phyloP scores from a whole-genome alignment of 140 eudicot species.

The Ambrosia hybrid region DNA sequence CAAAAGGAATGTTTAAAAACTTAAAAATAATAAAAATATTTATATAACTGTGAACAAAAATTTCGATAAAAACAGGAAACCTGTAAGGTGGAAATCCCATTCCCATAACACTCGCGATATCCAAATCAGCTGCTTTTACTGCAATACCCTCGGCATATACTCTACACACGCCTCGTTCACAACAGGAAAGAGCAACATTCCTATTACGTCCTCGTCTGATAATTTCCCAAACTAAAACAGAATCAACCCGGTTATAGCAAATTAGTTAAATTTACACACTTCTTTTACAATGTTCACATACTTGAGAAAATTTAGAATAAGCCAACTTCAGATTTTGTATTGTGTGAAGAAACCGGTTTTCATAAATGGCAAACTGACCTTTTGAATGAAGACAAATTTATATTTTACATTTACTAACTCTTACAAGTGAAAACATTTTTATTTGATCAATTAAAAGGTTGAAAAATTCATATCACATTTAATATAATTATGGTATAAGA shows the following conservation, averaged over 20 bases:
- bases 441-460: too few species aligned
- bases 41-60: not conserved
- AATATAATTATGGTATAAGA: too few species aligned
- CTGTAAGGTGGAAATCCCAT: constrained; percentile 99
- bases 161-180: constrained; percentile 78
- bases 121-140: constrained; percentile 85
- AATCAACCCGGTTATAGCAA: not conserved
- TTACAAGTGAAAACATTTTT: too few species aligned
- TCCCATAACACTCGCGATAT: constrained; percentile 88
- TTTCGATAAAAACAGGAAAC: constrained; percentile 30
- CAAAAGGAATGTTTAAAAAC: not conserved
- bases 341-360: not conserved
- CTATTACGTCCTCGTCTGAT: constrained; percentile 85
- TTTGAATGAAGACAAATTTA: not conserved
- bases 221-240: constrained; percentile 57
- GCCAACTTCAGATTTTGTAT: not conserved
- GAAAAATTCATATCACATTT: too few species aligned
- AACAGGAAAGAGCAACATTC: constrained; percentile 90
- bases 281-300: not conserved
- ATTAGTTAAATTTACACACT: not conserved
- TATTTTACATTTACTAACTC: too few species aligned
- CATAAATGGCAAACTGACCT: not conserved
- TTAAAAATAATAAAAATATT: not conserved
- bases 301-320: not conserved
- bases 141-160: constrained; percentile 92